phyloP scores from a whole-genome alignment of 305 asterid genomes.

The Fraxinus greggii region DNA sequence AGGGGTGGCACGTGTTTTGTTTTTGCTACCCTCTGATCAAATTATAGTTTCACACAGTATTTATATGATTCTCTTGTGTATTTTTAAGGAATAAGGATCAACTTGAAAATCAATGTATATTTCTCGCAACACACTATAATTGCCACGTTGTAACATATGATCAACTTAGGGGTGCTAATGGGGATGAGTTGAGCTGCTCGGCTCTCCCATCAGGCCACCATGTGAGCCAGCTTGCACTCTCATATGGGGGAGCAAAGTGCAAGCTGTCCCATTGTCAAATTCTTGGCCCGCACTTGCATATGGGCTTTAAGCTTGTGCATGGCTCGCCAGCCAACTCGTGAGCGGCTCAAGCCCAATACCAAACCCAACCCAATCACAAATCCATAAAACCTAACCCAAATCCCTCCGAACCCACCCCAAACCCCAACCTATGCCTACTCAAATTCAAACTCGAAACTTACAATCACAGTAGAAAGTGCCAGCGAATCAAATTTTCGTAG shows the following conservation, averaged over 20 bases:
- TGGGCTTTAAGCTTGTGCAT: not conserved
- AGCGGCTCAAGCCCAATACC: too few relatives aligned
- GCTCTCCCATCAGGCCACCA: not conserved
- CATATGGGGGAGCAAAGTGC: not conserved
- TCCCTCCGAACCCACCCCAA: too few relatives aligned
- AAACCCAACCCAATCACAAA: too few relatives aligned
- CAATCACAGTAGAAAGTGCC: too few relatives aligned
- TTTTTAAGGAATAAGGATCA: not conserved
- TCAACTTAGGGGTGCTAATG: not conserved
- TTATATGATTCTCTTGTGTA: not conserved
- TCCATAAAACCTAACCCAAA: too few relatives aligned
- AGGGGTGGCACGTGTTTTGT: not conserved
- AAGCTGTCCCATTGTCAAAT: not conserved
- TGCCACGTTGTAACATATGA: not conserved
- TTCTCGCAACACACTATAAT: not conserved
- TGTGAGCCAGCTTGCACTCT: too few relatives aligned
- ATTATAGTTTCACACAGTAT: not conserved
- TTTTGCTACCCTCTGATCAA: not conserved
- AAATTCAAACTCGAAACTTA: too few relatives aligned
- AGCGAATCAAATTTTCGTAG: too few relatives aligned
- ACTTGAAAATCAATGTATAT: not conserved
- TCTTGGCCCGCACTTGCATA: not conserved
- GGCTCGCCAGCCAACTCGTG: not conserved
- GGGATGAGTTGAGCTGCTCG: not conserved
- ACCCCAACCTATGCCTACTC: too few relatives aligned